A percentile compares a stretch with the other conserved stretches of the same genome.
phyloP scores from a whole-genome alignment of 2,329 filamentous ascomycete genomes.

The Geosmithia flava region DNA sequence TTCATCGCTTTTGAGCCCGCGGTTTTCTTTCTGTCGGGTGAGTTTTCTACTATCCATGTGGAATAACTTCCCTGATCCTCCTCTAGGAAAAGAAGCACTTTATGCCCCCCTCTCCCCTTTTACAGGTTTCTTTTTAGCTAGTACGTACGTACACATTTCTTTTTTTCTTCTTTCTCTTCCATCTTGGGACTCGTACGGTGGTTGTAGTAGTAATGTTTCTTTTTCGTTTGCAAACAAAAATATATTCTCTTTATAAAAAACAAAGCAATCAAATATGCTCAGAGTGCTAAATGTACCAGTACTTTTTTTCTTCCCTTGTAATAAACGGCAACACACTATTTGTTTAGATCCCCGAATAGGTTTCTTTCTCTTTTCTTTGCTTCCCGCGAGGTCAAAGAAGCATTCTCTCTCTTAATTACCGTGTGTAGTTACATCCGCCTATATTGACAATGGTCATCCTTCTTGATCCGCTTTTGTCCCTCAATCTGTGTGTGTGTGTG shows the following conservation, averaged over 20 bases:
- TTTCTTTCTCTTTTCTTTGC: neutral
- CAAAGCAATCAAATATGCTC: neutral
- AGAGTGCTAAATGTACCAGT: neutral
- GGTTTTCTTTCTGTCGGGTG: too few species aligned
- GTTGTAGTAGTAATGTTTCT: neutral
- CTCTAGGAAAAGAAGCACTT: too few species aligned
- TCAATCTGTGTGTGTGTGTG: slow-evolving; percentile 28
- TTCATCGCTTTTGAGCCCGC: too few species aligned
- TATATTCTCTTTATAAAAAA: neutral
- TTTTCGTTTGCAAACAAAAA: neutral
- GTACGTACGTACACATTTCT: too few species aligned
- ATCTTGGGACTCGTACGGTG: too few species aligned
- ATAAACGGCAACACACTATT: neutral
- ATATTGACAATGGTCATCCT: slow-evolving; percentile 44
- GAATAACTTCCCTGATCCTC: too few species aligned
- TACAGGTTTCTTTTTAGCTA: neutral
- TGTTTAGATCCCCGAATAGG: neutral
- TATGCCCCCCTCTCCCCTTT: neutral
- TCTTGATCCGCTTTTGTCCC: slow-evolving; percentile 45
- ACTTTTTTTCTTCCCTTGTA: neutral
- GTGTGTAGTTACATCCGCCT: neutral
- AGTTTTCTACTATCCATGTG: too few species aligned
- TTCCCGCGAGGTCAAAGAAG: neutral
- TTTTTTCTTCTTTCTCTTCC: too few species aligned
- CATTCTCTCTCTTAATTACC: neutral